A percentile compares a stretch with the other conserved stretches of the same genome.
Evolutionary conservation across 163 green algal species (phyloP).

Genomic region (Scenedesmus sp.): DNA sequence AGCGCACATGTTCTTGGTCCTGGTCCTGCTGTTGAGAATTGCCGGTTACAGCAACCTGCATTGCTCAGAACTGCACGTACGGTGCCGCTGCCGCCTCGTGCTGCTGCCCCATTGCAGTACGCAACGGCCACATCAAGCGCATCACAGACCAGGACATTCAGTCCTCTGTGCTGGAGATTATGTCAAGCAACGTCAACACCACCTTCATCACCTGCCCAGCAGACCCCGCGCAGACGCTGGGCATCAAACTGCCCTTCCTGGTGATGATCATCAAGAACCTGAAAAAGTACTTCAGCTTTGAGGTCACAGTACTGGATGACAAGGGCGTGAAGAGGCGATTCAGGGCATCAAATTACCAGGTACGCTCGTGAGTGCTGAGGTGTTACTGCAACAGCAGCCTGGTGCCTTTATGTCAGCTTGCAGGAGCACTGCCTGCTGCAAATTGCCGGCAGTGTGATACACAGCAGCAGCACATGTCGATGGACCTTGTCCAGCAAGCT

Average conservation of each 20-base stretch:
- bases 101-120: slow-evolving; percentile 70
- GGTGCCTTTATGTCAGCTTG: not conserved
- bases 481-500: not conserved
- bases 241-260: slow-evolving; percentile 76
- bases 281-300: slow-evolving; percentile 98
- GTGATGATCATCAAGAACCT: slow-evolving; percentile 98
- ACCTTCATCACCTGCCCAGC: slow-evolving; percentile 91
- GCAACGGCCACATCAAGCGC: slow-evolving; percentile 95
- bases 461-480: not conserved
- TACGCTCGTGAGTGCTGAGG: slow-evolving; percentile 33
- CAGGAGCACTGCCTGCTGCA: not conserved
- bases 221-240: slow-evolving; percentile 90
- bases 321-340: slow-evolving; percentile 96
- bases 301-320: slow-evolving; percentile 98
- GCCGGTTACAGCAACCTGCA: not conserved
- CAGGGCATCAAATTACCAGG: slow-evolving; percentile 98
- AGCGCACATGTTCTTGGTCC: not conserved
- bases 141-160: slow-evolving; percentile 96
- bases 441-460: not conserved
- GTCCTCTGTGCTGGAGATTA: slow-evolving; percentile 94
- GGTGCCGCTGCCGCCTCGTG: not conserved
- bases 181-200: slow-evolving; percentile 91
- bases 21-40: not conserved
- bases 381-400: slow-evolving; percentile 52
- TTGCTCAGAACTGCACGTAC: not conserved